Conservation (phyloP, 805 yeast genomes). For the Wickerhamomyces kurtzmanii region DNA sequence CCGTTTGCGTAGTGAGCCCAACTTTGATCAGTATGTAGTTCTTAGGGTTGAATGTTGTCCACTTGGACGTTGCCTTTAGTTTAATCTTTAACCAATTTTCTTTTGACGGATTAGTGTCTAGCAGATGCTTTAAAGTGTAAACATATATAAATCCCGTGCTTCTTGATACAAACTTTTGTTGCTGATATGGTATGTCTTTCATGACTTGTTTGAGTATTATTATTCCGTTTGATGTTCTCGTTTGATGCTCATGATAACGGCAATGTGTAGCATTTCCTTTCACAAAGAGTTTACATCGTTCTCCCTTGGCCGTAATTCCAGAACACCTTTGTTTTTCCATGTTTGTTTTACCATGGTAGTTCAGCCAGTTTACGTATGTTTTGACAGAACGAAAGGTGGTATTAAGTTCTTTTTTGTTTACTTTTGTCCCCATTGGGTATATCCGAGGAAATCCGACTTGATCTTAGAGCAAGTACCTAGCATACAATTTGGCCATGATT, state of each 20-base stretch:
- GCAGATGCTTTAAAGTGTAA: slow-evolving; percentile 13
- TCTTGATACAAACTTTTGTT: no score
- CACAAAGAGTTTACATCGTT: slow-evolving; percentile 8
- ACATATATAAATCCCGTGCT: slow-evolving; percentile 16
- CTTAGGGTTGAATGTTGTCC: slow-evolving; percentile 12
- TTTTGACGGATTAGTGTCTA: slow-evolving; percentile 6
- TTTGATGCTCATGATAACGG: slow-evolving; percentile 9
- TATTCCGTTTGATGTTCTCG: no score
- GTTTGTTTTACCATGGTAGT: background rate
- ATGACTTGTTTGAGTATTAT: no score
- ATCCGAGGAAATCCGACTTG: no score
- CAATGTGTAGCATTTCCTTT: slow-evolving; percentile 4
- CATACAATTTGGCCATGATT: no score
- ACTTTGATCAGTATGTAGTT: slow-evolving; percentile 12
- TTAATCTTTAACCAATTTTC: slow-evolving; percentile 12
- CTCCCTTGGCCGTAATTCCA: slow-evolving; percentile 8
- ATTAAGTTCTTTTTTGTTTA: no score
- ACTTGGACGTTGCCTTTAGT: background rate
- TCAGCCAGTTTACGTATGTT: background rate
- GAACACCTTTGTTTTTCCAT: slow-evolving; percentile 5
- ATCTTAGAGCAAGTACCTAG: no score
- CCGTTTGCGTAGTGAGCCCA: slow-evolving; percentile 14
- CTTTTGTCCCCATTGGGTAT: no score
- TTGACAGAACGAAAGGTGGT: background rate
- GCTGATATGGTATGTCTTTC: no score